Conservation (phyloP, 2,329 filamentous ascomycete species). For the Aspergillus neotritici region DNA sequence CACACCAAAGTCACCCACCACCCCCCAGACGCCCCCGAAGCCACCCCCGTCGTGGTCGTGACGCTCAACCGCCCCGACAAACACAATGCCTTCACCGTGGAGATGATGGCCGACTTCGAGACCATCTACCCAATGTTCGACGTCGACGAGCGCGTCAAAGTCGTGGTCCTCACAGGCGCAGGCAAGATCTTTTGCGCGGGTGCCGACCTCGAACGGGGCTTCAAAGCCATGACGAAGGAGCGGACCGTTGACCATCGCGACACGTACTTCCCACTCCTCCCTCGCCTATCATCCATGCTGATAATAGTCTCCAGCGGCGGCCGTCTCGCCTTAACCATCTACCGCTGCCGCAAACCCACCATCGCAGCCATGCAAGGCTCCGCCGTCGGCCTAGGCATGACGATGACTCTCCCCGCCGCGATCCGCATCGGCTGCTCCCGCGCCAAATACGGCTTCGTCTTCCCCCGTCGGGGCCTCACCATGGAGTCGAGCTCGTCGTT, state of each 20-base stretch:
- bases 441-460: conserved; percentile 68
- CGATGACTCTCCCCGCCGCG: conserved; percentile 52
- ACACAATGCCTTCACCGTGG: conserved; percentile 51
- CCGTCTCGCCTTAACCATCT: conserved; percentile 45
- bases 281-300: conserved; percentile 36
- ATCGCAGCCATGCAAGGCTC: conserved; percentile 52
- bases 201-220: conserved; percentile 49
- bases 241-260: conserved; percentile 47
- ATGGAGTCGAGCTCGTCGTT: conserved; percentile 66
- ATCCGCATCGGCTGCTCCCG: conserved; percentile 50
- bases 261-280: conserved; percentile 34
- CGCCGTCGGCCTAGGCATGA: conserved; percentile 55
- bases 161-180: conserved; percentile 48
- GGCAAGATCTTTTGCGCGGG: conserved; percentile 46
- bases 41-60: conserved; percentile 42
- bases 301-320: conserved; percentile 20
- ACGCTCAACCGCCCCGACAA: conserved; percentile 51
- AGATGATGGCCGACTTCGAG: conserved; percentile 43
- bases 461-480: conserved; percentile 61
- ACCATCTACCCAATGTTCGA: conserved; percentile 36
- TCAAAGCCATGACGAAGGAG: conserved; percentile 38
- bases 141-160: conserved; percentile 51
- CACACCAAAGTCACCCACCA: conserved; percentile 32
- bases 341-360: conserved; percentile 51
- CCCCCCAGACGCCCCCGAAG: conserved; percentile 41